These are phyloP conservation scores for Fusarium palustre DNA, from an alignment of 2,329 filamentous ascomycete genomes.

Conservation along the genomic window DNA sequence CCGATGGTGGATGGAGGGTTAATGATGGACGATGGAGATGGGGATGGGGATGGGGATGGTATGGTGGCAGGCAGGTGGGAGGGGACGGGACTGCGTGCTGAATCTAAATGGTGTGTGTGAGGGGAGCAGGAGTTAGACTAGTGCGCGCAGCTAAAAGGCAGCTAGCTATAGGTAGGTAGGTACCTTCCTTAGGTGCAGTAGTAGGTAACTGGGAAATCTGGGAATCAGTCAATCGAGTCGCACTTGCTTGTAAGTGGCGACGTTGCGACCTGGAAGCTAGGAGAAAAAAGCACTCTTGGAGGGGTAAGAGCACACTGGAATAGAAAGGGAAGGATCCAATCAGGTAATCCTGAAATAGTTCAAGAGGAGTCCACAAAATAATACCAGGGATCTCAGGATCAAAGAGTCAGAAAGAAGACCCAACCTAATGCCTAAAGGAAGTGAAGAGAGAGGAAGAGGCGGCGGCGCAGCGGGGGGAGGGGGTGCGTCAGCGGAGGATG, in stretches of 20 bases:
- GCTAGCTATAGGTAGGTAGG: constrained; percentile 6
- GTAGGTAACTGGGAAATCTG: constrained; percentile 34
- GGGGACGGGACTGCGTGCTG: constrained; percentile 44
- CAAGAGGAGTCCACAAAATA: constrained; percentile 28
- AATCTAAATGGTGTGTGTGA: constrained; percentile 43
- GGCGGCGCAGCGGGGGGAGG: constrained; percentile 28
- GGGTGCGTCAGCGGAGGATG: constrained; percentile 35
- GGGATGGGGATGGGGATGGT: constrained; percentile 25
- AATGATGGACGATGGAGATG: constrained; percentile 34
- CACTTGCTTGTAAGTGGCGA: constrained; percentile 39
- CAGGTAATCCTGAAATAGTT: constrained; percentile 23
- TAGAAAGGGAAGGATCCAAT: constrained; percentile 27
- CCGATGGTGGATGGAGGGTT: constrained; percentile 45
- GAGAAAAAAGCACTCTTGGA: constrained; percentile 31
- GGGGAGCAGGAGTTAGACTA: constrained; percentile 39
- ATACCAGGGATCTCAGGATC: constrained; percentile 28
- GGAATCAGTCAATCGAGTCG: constrained; percentile 31
- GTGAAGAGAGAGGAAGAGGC: constrained; percentile 37
- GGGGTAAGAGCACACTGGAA: constrained; percentile 26
- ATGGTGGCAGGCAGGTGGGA: constrained; percentile 32
- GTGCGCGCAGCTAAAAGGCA: constrained; percentile 18
- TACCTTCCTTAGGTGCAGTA: constrained; percentile 39
- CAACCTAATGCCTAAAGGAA: constrained; percentile 16
- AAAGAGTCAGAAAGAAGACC: constrained; percentile 11
- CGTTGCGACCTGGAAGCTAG: constrained; percentile 37